Evolutionary conservation across 257 asterid species (phyloP), one percentile per base, ranked within the genome.

Genomic region (Galeopsis tetrahit): DNA sequence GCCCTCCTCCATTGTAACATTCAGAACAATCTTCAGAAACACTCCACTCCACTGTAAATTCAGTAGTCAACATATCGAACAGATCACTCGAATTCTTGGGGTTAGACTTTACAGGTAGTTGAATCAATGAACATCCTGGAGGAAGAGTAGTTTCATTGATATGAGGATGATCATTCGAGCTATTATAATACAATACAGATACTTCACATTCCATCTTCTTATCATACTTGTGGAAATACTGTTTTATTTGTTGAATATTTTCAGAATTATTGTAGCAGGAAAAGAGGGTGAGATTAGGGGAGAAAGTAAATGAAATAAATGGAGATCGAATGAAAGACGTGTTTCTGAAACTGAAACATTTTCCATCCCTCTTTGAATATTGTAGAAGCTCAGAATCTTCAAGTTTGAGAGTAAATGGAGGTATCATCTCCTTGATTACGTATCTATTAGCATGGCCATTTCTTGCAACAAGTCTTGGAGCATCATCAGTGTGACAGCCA

Each of bases 41-140:
- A 55, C 52, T 51, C 79, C 75, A 77, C 60, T 73, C 69, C 0
- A 85, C 3, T 2, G 8, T 33, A 69, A 69, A 82, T 2, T 57
- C 70, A 6, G 62, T 6, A 33, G 74, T 60, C 62, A 82, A 49
- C n/a, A 32, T n/a, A 2, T 13, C 10, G n/a, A 28, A 62, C 35
- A 73, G 10, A 0, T 58, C 10, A 3, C 3, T 7, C 2, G 53
- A 38, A 4, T 11, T 9, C 1, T n/a, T n/a, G n/a, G 5, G 2
- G 7, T 1, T 6, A 2, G 66, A 14, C 34, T 55, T 17, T 1
- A 33, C 2, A 4, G 88, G 84, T n/a, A 79, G 57, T 35, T 68
- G 74, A 34, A 28, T 34, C 40, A 34, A 0, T 2, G 5, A 0
- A 59, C 86, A 84, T 0, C 0, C 5, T 7, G 0, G 0, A 34